Base-by-base conservation (phyloP, 352 stramenopile genomes). In the Phytophthora macrochlamydospora region DNA sequence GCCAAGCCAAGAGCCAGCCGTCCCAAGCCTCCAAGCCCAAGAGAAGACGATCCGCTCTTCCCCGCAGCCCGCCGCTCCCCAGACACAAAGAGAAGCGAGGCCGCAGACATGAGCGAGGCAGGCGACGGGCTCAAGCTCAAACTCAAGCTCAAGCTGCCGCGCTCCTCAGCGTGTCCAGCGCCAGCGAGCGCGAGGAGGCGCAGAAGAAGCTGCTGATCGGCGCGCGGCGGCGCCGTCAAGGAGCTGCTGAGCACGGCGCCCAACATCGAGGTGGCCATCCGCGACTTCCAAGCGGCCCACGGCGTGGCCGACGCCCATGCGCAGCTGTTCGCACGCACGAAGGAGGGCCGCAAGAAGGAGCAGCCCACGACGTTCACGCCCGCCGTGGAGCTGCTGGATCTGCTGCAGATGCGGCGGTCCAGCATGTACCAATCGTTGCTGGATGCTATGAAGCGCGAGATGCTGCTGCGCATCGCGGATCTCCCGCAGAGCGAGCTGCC, bases 191-290 rank as follows among this genome's bases (percentile, higher is more conserved):
- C 37, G 56, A 82, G 56, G 54, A 64, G 43, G 46, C 40, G 46
- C 57, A 71, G 28, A 78, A 83, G 65, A 78, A 82, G 59, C 67
- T 89, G 52, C 75, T 89, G 38, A 88, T 95, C 24, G 88, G 88
- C 31, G 85, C 80, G 77, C 31, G 88, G 88, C 35, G 88, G 84
- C 54, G 81, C 83, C 48, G 73, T 96, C 18, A 93, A 94, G 59
- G 88, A 93, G 45, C 66, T 96, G 33, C 73, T 96, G 40, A 92
- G 83, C 48, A 96, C 86, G 7, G 88, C 88, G 31, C 83, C 88
- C 32, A 92, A 96, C 54, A 89, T 90, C 3, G 86, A 94, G 62
- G 80, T 89, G 53, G 88, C 86, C 29, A 96, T 96, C 57, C 80
- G 78, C 31, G 80, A 87, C 44, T 96, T 94, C 73, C 88, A 96